A percentile compares a stretch with the other conserved stretches of the same genome.
These are phyloP conservation scores for Fusarium succisae DNA, from an alignment of 2,329 filamentous ascomycete species.

Conservation along the genomic window DNA sequence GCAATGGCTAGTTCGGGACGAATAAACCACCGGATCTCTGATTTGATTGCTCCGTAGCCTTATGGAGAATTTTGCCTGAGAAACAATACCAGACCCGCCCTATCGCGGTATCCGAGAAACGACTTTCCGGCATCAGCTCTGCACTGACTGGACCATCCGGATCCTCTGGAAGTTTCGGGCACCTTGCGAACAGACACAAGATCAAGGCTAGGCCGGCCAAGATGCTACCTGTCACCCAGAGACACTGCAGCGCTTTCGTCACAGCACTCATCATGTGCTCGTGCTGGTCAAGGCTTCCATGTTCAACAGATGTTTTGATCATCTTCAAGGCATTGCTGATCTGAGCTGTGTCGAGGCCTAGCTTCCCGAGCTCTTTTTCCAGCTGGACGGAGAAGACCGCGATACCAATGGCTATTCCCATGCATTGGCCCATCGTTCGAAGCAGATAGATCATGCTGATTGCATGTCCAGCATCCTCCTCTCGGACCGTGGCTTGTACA, in stretches of 20 bases:
- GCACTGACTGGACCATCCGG: not conserved
- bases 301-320: constrained; percentile 34
- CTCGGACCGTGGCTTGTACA: constrained; percentile 62
- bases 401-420: constrained; percentile 42
- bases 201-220: constrained; percentile 31
- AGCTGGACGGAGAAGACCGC: constrained; percentile 40
- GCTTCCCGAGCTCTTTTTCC: constrained; percentile 13
- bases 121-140: not conserved
- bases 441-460: constrained; percentile 41
- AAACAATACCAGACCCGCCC: constrained; percentile 19
- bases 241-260: constrained; percentile 16
- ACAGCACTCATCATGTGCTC: constrained; percentile 24
- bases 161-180: constrained; percentile 31
- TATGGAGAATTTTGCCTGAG: not conserved
- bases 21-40: not conserved
- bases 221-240: constrained; percentile 37
- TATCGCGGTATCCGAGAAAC: constrained; percentile 17
- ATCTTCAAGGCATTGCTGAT: constrained; percentile 33
- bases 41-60: not conserved
- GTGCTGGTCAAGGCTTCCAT: constrained; percentile 9
- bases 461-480: constrained; percentile 36
- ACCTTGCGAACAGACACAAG: constrained; percentile 32
- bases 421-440: constrained; percentile 41
- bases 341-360: constrained; percentile 11
- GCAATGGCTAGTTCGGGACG: not conserved